These are phyloP conservation scores for Tetratostichococcus sp. DNA, from an alignment of 139 green algal genomes.

Conservation along the genomic window DNA sequence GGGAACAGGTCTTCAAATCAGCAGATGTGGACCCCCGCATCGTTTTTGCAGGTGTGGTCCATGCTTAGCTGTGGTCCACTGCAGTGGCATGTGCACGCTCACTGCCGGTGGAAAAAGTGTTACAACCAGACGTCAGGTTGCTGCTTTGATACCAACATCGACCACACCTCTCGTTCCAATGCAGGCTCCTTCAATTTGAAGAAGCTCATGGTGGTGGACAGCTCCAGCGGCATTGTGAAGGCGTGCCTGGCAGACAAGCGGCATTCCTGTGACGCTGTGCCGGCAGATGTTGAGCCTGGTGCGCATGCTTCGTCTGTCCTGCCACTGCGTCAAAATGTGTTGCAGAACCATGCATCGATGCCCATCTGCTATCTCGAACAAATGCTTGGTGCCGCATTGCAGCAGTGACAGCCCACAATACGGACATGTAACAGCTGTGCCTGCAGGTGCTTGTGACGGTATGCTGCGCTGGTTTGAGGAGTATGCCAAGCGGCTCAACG, in stretches of 20 bases:
- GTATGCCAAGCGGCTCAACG: neutral
- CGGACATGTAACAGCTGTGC: too few relatives aligned
- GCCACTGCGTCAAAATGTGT: too few relatives aligned
- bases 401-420: too few relatives aligned
- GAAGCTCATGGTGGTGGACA: neutral
- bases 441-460: neutral
- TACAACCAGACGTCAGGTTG: too few relatives aligned
- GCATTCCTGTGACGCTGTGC: neutral
- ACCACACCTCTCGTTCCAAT: neutral
- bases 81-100: too few relatives aligned
- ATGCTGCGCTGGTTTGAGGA: constrained; percentile 1
- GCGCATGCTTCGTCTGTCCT: too few relatives aligned
- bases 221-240: neutral
- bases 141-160: too few relatives aligned
- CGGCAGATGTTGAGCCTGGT: neutral
- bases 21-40: neutral
- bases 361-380: too few relatives aligned
- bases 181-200: neutral
- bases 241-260: neutral
- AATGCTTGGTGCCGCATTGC: too few relatives aligned
- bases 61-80: too few relatives aligned
- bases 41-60: neutral
- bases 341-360: too few relatives aligned
- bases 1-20: neutral
- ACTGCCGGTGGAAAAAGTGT: too few relatives aligned